These are phyloP conservation scores for Mucor indicus DNA, from an alignment of 371 early-diverging fungal species.

Conservation along the genomic window DNA sequence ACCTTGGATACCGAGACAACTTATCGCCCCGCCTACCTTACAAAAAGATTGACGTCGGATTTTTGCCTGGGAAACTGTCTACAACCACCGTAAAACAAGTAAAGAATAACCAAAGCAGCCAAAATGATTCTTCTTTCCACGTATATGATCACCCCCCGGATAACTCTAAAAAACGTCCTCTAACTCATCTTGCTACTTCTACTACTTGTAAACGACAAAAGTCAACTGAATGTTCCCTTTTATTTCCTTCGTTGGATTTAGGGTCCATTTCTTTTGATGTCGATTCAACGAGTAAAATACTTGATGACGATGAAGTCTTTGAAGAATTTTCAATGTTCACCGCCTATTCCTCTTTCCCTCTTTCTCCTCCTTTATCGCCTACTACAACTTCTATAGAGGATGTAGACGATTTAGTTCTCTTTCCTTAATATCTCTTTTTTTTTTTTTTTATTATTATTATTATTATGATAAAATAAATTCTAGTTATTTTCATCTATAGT, in stretches of 20 bases:
- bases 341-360: not conserved
- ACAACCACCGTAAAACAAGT: slow-evolving; percentile 16
- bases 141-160: slow-evolving; percentile 12
- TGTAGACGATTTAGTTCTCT: slow-evolving; percentile 17
- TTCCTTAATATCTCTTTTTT: slow-evolving; percentile 7
- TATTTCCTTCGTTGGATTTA: not conserved
- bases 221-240: not conserved
- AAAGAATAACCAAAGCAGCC: not conserved
- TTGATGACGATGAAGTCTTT: slow-evolving; percentile 14
- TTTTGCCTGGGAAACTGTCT: slow-evolving; percentile 12
- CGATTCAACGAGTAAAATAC: not conserved
- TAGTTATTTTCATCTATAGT: not conserved
- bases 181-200: not conserved
- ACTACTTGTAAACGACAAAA: not conserved
- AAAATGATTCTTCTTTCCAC: slow-evolving; percentile 1
- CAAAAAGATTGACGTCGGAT: slow-evolving; percentile 8
- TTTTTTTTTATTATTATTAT: not conserved
- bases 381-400: not conserved
- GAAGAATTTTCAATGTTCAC: slow-evolving; percentile 14
- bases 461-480: not conserved
- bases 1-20: not conserved
- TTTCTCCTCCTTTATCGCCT: slow-evolving; percentile 11
- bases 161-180: too few relatives aligned
- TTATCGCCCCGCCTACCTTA: slow-evolving; percentile 1
- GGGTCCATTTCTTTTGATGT: too few relatives aligned